Conservation (phyloP, 2,329 filamentous ascomycete genomes). For the Colletotrichum sp. region DNA sequence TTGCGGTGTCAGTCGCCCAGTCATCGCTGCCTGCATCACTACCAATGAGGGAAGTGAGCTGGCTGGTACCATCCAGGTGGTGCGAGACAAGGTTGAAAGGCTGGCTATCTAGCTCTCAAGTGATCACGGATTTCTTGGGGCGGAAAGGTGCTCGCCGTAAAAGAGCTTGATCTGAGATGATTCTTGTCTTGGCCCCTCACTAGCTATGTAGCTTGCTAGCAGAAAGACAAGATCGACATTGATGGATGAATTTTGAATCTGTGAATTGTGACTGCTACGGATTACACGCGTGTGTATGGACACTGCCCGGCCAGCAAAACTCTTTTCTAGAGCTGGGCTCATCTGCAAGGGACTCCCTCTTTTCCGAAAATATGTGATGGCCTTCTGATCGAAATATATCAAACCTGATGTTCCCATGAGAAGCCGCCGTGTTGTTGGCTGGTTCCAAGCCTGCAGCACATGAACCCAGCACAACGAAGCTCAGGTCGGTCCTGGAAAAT, state of each 20-base stretch:
- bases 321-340: too few relatives aligned
- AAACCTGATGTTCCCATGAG: not conserved
- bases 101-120: conserved; percentile 81
- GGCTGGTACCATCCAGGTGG: conserved; percentile 81
- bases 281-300: too few relatives aligned
- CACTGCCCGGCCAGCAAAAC: too few relatives aligned
- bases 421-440: not conserved
- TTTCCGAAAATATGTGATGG: not conserved
- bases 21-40: conserved; percentile 87
- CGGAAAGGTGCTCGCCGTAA: not conserved
- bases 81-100: conserved; percentile 95
- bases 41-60: conserved; percentile 90
- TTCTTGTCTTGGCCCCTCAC: not conserved
- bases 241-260: not conserved
- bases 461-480: too few relatives aligned
- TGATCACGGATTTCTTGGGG: not conserved
- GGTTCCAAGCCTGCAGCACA: not conserved
- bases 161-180: not conserved
- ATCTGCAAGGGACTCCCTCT: too few relatives aligned
- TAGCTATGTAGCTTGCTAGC: not conserved
- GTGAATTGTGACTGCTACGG: not conserved
- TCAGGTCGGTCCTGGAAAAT: not conserved
- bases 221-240: not conserved
- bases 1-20: conserved; percentile 84
- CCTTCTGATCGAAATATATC: not conserved